Percentiles rank a stretch among this genome's conserved stretches.
phyloP scores from a whole-genome alignment of 306 rosid species.

The Quillaja saponaria region DNA sequence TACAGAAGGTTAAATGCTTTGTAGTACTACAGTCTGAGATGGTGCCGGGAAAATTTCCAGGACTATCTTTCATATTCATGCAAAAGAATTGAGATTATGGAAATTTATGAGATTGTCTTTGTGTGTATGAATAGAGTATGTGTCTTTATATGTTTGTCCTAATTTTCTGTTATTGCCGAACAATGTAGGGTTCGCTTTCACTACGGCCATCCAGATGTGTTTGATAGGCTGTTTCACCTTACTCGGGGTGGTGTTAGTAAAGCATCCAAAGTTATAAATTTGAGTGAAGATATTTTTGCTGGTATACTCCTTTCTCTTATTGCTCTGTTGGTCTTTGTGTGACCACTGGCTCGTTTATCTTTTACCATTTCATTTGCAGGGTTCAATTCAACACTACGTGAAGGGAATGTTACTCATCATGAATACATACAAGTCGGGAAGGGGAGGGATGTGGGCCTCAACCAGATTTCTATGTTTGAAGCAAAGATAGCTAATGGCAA shows the following conservation, averaged over 20 bases:
- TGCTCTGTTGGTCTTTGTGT: conserved; percentile 7
- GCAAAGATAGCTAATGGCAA: conserved; percentile 98
- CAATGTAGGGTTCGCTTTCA: conserved; percentile 94
- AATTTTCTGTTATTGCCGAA: too few relatives aligned
- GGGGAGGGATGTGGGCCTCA: conserved; percentile 98
- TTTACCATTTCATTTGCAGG: conserved; percentile 47
- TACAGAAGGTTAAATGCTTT: too few relatives aligned
- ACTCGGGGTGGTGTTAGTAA: conserved; percentile 96
- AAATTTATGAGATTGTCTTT: too few relatives aligned
- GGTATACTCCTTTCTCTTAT: conserved; percentile 46
- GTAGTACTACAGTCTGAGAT: too few relatives aligned
- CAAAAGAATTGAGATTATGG: too few relatives aligned
- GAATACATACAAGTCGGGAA: conserved; percentile 99
- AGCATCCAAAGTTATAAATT: conserved; percentile 94
- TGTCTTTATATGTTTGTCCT: too few relatives aligned
- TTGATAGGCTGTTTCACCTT: conserved; percentile 94
- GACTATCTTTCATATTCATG: too few relatives aligned
- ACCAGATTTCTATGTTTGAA: conserved; percentile 98
- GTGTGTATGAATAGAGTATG: too few relatives aligned
- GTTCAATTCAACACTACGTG: conserved; percentile 94
- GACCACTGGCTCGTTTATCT: too few relatives aligned
- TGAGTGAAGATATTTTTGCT: conserved; percentile 99
- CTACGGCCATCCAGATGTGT: conserved; percentile 98
- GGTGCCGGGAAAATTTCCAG: too few relatives aligned
- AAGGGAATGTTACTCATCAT: conserved; percentile 98